Base-by-base conservation (phyloP, 2,329 filamentous ascomycete species). In the Fusarium stilboides region DNA sequence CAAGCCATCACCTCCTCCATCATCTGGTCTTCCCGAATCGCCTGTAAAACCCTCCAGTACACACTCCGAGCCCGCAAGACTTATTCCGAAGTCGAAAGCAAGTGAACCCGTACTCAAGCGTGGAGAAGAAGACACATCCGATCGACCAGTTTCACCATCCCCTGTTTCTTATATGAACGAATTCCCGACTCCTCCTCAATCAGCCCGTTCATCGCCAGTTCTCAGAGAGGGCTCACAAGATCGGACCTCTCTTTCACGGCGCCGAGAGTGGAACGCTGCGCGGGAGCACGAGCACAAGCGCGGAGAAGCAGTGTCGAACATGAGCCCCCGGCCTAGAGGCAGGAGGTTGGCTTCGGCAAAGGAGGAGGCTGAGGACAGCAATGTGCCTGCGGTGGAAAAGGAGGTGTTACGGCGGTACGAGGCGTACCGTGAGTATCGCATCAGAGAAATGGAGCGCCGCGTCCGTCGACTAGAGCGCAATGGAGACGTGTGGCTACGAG, bases 371-470 rank as follows among this genome's bases (percentile, higher is more conserved):
- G 76, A 78, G 3, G 69, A 70, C 8, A 54, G 20, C 33, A 67
- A 70, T 24, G 37, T 60, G 5, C 67, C 71, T 3, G 55, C 57
- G 8, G 71, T 70, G 22, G 78, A 81, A 49, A 76, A 76, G 56
- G 78, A 83, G 56, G 74, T 82, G 12, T 56, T 80, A 19, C 70
- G 74, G 6, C 77, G 79, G 10, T 82, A 84, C 60, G 80, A 84
- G 47, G 77, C 76, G 5, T 79, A 83, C 28, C 77, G 79, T 12
- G 81, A 83, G 60, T 76, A 79, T 20, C 82, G 80, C 9, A 74
- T 84, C 17, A 78, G 78, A 24, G 85, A 87, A 39, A 82, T 86
- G 75, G 84, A 86, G 65, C 78, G 78, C 13, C 81, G 85, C 2
- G 73, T 87, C 14, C 79, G 80, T 8, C 77, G 78, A 17, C 77